Conservation (phyloP, 176 grass and related monocot genomes). For the Themeda triandra region DNA sequence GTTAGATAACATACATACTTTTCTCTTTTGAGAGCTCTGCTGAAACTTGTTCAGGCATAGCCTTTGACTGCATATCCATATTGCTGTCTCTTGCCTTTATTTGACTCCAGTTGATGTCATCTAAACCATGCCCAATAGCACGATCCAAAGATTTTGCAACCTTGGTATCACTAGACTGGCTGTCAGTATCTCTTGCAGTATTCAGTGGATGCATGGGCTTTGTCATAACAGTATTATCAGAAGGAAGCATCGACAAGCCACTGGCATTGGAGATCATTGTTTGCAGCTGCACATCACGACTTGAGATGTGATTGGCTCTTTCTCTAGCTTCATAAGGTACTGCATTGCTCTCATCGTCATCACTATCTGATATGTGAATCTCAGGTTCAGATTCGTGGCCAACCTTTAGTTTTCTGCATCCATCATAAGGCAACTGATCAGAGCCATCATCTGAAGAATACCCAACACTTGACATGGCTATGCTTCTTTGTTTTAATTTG, state of each 20-base stretch:
- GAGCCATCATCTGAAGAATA: conserved; percentile 35
- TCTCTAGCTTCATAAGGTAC: background rate
- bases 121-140: conserved; percentile 35
- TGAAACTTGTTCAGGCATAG: conserved; percentile 22
- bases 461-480: conserved; percentile 20
- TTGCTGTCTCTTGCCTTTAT: conserved; percentile 12
- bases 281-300: conserved; percentile 11
- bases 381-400: conserved; percentile 51
- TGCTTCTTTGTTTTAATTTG: conserved; percentile 35
- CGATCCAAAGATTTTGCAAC: conserved; percentile 24
- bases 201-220: conserved; percentile 11
- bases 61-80: background rate
- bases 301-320: conserved; percentile 13
- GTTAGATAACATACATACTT: conserved; percentile 54
- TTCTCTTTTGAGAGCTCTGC: conserved; percentile 44
- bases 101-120: conserved; percentile 41
- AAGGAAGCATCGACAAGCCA: background rate
- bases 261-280: conserved; percentile 22
- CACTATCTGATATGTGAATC: conserved; percentile 35
- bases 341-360: conserved; percentile 11
- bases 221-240: background rate
- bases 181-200: background rate
- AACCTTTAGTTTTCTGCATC: conserved; percentile 58
- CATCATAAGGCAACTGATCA: conserved; percentile 33
- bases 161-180: background rate